Evolutionary conservation across 163 green algal species (phyloP), one percentile per base, ranked within the genome.

Genomic region (Volvox carteri): DNA sequence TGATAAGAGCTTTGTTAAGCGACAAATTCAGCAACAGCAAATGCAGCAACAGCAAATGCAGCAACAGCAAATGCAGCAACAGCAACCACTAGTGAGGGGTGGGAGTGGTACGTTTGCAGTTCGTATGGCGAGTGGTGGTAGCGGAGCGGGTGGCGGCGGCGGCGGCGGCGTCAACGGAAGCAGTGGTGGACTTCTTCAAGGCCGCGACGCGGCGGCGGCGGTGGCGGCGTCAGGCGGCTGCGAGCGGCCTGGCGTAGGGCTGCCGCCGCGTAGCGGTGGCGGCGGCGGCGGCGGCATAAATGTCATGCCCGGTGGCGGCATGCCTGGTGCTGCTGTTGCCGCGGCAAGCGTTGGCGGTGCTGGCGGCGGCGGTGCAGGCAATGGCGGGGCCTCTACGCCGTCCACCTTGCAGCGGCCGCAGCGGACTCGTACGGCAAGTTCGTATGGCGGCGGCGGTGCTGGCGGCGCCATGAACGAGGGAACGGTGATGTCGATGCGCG

Each of bases 361-460:
- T 30, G 74, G 28, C 77, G 35, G 25, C 19, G 54, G 54, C 19
- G 54, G 19, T 23, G 28, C 54, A 30, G 54, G 19, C 54, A 23
- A 19, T 12, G 54, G 54, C 54, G 52, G 5, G 35, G 25, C 42
- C 33, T 73, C 52, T 11, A 80, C 81, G 30, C 81, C 81, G 25
- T 70, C 81, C 42, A 87, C 81, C 25, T 35, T 80, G 46, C 81
- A 87, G 44, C 81, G 81, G 35, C 81, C 81, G 81, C 81, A 87
- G 21, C 44, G 81, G 7, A 87, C 50, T 35, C 81, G 81, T 39
- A 79, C 67, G 7, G 62, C 81, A 16, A 87, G 46, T 33, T 58
- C 48, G 30, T 67, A 79, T 18, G 52, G 54, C 77, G 54, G 33
- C 46, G n/a, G 50, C 44, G 60, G 46, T 37, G 70, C 8, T 0